These are phyloP conservation scores for Cryphonectria naterciae DNA, from an alignment of 2,329 filamentous ascomycete genomes.

Conservation along the genomic window DNA sequence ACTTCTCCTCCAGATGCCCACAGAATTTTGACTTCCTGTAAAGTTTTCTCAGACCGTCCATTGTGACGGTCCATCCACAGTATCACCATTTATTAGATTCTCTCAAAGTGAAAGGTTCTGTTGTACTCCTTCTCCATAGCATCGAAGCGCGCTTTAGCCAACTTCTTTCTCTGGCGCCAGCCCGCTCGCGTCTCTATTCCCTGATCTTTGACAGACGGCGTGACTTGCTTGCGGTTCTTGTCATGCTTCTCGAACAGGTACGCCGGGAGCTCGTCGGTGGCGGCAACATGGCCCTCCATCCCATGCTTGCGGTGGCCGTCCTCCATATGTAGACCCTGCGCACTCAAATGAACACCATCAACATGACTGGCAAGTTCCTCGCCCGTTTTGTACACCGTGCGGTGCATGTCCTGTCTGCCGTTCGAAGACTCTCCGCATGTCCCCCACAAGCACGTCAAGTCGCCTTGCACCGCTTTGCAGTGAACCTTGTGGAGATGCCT, in stretches of 20 bases:
- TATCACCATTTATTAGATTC: not conserved
- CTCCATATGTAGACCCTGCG: constrained; percentile 3
- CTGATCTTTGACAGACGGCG: not conserved
- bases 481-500: constrained; percentile 18
- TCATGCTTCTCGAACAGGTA: not conserved
- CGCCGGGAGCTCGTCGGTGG: not conserved
- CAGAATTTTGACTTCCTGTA: not conserved
- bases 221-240: not conserved
- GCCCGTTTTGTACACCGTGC: not conserved
- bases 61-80: not conserved
- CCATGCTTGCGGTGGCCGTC: constrained; percentile 2
- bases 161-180: not conserved
- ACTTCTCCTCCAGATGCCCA: not conserved
- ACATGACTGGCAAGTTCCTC: constrained; percentile 15
- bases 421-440: not conserved
- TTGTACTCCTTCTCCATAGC: not conserved
- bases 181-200: not conserved
- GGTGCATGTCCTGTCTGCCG: not conserved
- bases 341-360: not conserved
- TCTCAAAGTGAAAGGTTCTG: not conserved
- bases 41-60: not conserved
- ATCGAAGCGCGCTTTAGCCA: not conserved
- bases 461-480: not conserved
- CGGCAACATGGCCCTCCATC: not conserved
- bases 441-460: constrained; percentile 10